Conservation (phyloP, 768 basidiomycete genomes). For the Psilocybe subaeruginosa region DNA sequence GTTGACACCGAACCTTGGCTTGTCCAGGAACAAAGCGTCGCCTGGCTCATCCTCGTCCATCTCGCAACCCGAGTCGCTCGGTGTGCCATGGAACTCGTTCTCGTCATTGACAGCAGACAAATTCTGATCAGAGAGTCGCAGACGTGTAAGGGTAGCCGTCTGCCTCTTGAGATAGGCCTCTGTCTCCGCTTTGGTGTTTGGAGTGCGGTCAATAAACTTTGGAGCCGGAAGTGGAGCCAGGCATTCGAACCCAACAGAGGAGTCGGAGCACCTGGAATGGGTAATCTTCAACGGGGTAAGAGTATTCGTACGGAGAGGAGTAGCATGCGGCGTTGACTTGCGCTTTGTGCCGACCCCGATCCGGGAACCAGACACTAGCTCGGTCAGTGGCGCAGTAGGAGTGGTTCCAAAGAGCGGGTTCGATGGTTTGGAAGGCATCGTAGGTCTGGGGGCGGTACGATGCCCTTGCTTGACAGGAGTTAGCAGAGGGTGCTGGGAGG, state of each 20-base stretch:
- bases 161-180: slow-evolving; percentile 53
- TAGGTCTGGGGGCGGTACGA: slow-evolving; percentile 40
- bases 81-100: slow-evolving; percentile 32
- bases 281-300: slow-evolving; percentile 52
- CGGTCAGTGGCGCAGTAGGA: slow-evolving; percentile 19
- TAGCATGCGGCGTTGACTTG: slow-evolving; percentile 58
- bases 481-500: slow-evolving; percentile 54
- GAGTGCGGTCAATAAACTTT: slow-evolving; percentile 49
- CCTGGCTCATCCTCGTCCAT: slow-evolving; percentile 41
- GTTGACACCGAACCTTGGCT: slow-evolving; percentile 25
- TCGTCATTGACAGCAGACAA: slow-evolving; percentile 49
- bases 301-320: slow-evolving; percentile 56
- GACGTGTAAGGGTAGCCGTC: slow-evolving; percentile 64
- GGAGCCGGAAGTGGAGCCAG: slow-evolving; percentile 59
- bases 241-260: slow-evolving; percentile 51
- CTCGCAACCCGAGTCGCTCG: slow-evolving; percentile 58
- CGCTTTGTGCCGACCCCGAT: slow-evolving; percentile 64
- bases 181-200: slow-evolving; percentile 57
- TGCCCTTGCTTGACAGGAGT: slow-evolving; percentile 63
- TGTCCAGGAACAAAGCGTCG: slow-evolving; percentile 37
- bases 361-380: slow-evolving; percentile 27
- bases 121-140: slow-evolving; percentile 61
- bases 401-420: slow-evolving; percentile 27
- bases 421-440: slow-evolving; percentile 40
- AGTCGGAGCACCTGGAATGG: slow-evolving; percentile 32